These are phyloP conservation scores for Ascochyta lentis DNA, from an alignment of 2,329 filamentous ascomycete genomes.

Conservation along the genomic window DNA sequence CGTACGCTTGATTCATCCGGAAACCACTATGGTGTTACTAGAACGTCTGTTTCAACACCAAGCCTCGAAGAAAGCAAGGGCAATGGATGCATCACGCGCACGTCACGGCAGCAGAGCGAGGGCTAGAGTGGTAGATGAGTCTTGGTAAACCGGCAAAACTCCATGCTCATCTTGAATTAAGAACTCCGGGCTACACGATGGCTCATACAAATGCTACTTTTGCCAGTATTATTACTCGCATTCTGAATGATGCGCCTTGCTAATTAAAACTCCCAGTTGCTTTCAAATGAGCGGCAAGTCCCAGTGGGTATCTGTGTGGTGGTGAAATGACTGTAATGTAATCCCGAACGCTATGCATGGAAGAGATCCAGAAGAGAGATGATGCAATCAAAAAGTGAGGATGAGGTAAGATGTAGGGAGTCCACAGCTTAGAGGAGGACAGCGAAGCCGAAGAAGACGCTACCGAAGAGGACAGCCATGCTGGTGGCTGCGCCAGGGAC, in stretches of 20 bases:
- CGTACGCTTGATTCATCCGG: background rate
- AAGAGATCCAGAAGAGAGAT: conserved; percentile 13
- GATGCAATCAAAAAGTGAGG: background rate
- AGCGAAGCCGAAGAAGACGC: conserved; percentile 65
- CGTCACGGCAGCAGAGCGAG: background rate
- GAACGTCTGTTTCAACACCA: conserved; percentile 2
- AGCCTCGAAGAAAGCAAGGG: background rate
- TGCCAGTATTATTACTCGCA: conserved; percentile 12
- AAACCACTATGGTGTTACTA: background rate
- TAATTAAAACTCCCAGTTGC: conserved; percentile 16
- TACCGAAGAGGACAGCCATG: conserved; percentile 60
- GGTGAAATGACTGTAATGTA: conserved; percentile 21
- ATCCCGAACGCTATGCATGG: conserved; percentile 23
- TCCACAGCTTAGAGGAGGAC: conserved; percentile 39
- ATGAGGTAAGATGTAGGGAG: background rate
- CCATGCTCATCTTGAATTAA: conserved; percentile 9
- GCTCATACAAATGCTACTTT: conserved; percentile 11
- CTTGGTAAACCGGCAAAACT: conserved; percentile 7
- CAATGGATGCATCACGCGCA: background rate
- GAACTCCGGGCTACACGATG: conserved; percentile 15
- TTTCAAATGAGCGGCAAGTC: conserved; percentile 22
- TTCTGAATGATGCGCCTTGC: conserved; percentile 11
- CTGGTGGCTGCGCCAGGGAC: conserved; percentile 64
- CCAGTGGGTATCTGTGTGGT: conserved; percentile 19
- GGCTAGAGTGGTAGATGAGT: background rate